Evolutionary conservation across 495 filamentous ascomycete species (phyloP), one percentile per base, ranked within the genome.

Genomic region (Echria macrotheca): DNA sequence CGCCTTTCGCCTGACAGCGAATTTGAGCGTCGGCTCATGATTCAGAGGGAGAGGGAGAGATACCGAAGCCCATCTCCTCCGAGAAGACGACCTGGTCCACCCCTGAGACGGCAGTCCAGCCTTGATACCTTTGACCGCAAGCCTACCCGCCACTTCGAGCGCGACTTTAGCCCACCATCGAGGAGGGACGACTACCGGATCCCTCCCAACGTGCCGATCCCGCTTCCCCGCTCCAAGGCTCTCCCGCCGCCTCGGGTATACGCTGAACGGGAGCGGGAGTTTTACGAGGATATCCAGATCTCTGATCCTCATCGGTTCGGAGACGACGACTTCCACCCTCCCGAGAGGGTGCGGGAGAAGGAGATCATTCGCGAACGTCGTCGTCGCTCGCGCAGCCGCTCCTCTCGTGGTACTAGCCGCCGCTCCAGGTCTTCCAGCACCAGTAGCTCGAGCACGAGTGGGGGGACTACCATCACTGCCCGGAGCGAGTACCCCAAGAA

Each of bases 401-500:
- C 68, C 46, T 56, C 49, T 47, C 56, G 53, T 19, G 39, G 49
- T 15, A 24, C 48, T 38, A 65, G 66, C 10, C 59, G 59, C 36
- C 58, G 60, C 32, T 71, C 68, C 9, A 63, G 66, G 15, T 56
- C 66, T 32, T 76, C 76, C 4, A 63, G 69, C 31, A 49, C 76
- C 25, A 72, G 69, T 24, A 70, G 67, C 42, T 76, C 71, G 46
- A 72, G 65, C 48, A 62, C 53, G 22, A 60, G 60, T 33, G 66
- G 66, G 5, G 64, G 61, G 10, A 74, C 68, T 1, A 50, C 65
- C 43, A 75, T 65, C 52, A 79, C 66, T 23, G 37, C 64, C 49
- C 79, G 62, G 68, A 82, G 67, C 59, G 72, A 77, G 33, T 83
- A 85, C 53, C 87, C 85, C 14, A 88, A 89, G 65, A 87, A 84